phyloP scores from a whole-genome alignment of 257 asterid genomes.

The Nicotiana tomentosiformis region DNA sequence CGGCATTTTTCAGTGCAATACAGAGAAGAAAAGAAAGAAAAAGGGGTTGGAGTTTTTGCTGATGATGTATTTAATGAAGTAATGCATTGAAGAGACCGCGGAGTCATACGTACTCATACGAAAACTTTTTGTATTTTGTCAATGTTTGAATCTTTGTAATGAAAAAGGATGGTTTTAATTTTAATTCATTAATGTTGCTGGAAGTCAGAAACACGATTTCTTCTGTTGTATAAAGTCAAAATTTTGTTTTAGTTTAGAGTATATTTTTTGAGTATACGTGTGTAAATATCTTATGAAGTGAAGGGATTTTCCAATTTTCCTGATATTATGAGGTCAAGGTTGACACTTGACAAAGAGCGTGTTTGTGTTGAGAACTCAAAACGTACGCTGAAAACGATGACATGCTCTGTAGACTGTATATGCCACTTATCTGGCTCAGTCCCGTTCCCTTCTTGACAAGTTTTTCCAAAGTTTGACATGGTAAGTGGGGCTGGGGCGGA shows the following conservation, averaged over 20 bases:
- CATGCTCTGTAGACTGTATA: background rate
- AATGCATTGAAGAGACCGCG: conserved; percentile 1
- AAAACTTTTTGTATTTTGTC: background rate
- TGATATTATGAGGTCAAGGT: background rate
- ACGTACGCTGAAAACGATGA: background rate
- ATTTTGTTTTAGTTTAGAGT: background rate
- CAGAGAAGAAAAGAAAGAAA: background rate
- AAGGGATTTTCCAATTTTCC: background rate
- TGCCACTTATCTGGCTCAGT: background rate
- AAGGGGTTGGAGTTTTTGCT: too few species aligned
- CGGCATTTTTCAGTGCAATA: conserved; percentile 37
- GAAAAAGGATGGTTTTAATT: background rate
- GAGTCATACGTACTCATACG: background rate
- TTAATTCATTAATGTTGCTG: background rate
- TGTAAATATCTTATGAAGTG: background rate
- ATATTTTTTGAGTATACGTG: background rate
- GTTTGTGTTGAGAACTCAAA: background rate
- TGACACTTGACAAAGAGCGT: background rate
- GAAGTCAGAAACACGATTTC: conserved; percentile 12
- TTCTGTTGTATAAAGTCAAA: background rate
- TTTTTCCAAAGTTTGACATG: too few species aligned
- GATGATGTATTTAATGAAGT: background rate
- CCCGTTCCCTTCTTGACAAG: background rate
- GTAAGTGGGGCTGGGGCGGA: too few species aligned
- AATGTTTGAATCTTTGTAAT: background rate